These are phyloP conservation scores for Euphorbia peplus DNA, from an alignment of 345 rosid species.

Conservation along the genomic window DNA sequence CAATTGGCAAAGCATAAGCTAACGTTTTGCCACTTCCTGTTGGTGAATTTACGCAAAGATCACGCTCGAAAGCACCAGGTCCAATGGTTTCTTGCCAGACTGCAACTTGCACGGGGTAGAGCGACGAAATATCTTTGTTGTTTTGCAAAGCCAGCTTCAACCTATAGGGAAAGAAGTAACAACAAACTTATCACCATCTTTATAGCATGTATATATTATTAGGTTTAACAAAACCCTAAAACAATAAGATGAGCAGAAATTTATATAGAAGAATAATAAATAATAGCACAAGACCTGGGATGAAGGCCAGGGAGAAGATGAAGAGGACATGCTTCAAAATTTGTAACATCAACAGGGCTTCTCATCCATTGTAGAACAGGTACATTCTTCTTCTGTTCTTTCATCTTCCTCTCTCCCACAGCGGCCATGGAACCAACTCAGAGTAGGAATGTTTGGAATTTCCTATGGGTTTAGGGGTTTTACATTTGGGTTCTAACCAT, in stretches of 20 bases:
- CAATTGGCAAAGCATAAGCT: slow-evolving; percentile 86
- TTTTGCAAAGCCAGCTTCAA: slow-evolving; percentile 58
- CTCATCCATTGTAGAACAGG: slow-evolving; percentile 95
- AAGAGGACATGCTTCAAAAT: slow-evolving; percentile 49
- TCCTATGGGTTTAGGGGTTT: no score
- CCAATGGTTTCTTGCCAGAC: slow-evolving; percentile 95
- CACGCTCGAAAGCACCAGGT: slow-evolving; percentile 82
- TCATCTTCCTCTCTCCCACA: slow-evolving; percentile 25
- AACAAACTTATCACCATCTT: background rate
- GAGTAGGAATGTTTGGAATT: no score
- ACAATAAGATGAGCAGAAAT: background rate
- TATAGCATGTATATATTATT: no score
- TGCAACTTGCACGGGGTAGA: slow-evolving; percentile 79
- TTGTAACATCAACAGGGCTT: slow-evolving; percentile 63
- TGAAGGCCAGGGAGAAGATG: slow-evolving; percentile 69
- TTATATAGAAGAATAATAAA: background rate
- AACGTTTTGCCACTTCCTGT: slow-evolving; percentile 94
- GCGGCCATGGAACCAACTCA: no score
- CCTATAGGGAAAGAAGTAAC: slow-evolving; percentile 30
- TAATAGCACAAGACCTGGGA: slow-evolving; percentile 43
- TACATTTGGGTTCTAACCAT: no score
- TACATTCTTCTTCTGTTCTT: slow-evolving; percentile 23
- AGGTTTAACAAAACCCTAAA: background rate
- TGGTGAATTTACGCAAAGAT: slow-evolving; percentile 85
- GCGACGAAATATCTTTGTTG: slow-evolving; percentile 58